Base-by-base conservation (phyloP, 78 protist species). In the Isochrysis galbana region DNA sequence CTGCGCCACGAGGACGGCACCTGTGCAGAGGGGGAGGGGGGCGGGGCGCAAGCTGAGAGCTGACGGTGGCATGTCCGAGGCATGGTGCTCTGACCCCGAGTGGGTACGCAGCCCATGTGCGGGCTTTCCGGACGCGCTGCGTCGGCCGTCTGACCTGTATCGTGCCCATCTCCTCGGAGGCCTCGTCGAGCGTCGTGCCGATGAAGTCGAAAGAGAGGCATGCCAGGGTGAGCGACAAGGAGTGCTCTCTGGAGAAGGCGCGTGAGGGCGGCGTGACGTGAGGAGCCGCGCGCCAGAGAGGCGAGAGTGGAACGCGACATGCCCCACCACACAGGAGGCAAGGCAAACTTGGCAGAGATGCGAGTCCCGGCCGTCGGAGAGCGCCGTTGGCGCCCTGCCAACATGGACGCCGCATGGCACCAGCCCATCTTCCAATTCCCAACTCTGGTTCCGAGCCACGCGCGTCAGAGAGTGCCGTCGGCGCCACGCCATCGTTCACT, bases 181-280 rank as follows among this genome's bases (percentile, higher is more conserved):
- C 74, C 48, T 92, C 94, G 78, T 92, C 94, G 34, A 90, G 82
- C 45, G 91, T n/a, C 61, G 94, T 92, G 46, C 94, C 94, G 48
- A 92, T 92, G 46, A 92, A 92, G 88, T 92, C 94, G 72, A 26
- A 92, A 36, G 42, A 22, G 48, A 92, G 88, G 67, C 67, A 61
- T 25, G 41, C 72, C n/a, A 92, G 54, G 34, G 51, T 22, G 34
- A 87, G 89, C 48, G 38, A 32, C 70, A 92, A 70, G 42, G 70
- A 34, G 1, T 19, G 48, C 89, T 41, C 89, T 1, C 61, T 7
- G 41, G 55, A 41, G 47, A 25, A 14, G 23, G 42, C 1, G n/a
- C 67, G 67, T 17, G 89, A 19, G 25, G 32, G 2, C 69, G 55
- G 54, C 87, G 38, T 2, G 21, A 54, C 39, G 25, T 22, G 61